Conservation (phyloP, 768 basidiomycete species). For the Panaeolus papilionaceus region DNA sequence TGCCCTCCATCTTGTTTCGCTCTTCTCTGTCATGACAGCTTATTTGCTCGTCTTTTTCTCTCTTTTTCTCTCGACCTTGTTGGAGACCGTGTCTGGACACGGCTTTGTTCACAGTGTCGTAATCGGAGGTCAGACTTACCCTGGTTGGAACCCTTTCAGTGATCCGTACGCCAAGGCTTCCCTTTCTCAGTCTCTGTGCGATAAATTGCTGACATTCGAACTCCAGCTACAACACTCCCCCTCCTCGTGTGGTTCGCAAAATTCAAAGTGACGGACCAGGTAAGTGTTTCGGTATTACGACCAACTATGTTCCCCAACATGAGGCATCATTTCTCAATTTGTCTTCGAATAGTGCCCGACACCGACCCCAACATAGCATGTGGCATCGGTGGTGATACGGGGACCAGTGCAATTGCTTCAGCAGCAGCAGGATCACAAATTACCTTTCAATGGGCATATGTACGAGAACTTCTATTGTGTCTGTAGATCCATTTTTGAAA, state of each 20-base stretch:
- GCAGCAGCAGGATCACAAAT: constrained; percentile 48
- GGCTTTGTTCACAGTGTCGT: constrained; percentile 43
- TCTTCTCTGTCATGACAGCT: constrained; percentile 7
- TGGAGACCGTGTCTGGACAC: constrained; percentile 34
- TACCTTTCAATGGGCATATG: constrained; percentile 50
- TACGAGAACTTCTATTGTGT: constrained; percentile 30
- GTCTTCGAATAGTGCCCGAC: constrained; percentile 29
- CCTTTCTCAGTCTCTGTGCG: constrained; percentile 15
- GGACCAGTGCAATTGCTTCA: constrained; percentile 42
- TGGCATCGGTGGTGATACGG: constrained; percentile 46
- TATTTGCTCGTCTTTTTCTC: constrained; percentile 14
- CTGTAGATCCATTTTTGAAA: constrained; percentile 20
- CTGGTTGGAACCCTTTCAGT: constrained; percentile 46
- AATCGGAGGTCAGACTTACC: constrained; percentile 36
- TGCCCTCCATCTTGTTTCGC: constrained; percentile 11
- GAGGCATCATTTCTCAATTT: constrained; percentile 17
- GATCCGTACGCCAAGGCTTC: constrained; percentile 39
- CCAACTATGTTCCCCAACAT: not conserved
- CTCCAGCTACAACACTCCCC: constrained; percentile 34
- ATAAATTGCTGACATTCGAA: constrained; percentile 16
- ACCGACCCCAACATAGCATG: constrained; percentile 49
- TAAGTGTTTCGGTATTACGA: constrained; percentile 23
- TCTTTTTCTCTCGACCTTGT: constrained; percentile 27
- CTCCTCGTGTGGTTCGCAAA: constrained; percentile 41
- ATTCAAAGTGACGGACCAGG: constrained; percentile 41